Evolutionary conservation across 2,329 filamentous ascomycete species (phyloP).

Genomic region (Rhynchosporium agropyri): DNA sequence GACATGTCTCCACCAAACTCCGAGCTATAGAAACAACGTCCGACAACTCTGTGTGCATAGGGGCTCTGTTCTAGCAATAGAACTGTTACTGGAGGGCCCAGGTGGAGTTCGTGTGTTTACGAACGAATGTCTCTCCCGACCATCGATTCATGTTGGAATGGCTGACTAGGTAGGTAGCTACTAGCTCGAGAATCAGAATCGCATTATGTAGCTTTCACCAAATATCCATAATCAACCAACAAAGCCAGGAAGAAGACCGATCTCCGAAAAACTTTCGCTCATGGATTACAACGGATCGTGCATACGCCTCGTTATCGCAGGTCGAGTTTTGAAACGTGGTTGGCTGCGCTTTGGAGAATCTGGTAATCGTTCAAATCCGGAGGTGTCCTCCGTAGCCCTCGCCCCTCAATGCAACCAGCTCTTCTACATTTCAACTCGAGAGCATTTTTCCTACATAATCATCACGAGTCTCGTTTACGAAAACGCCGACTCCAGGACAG

Average conservation of each 20-base stretch:
- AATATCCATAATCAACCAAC: not conserved
- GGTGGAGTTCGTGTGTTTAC: not conserved
- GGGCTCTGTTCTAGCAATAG: not conserved
- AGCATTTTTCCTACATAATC: not conserved
- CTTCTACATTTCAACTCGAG: constrained; percentile 3
- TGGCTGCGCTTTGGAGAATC: not conserved
- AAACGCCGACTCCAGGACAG: not conserved
- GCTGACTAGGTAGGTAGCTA: too few relatives aligned
- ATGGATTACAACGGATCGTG: not conserved
- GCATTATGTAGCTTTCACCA: too few relatives aligned
- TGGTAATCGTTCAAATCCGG: constrained; percentile 6
- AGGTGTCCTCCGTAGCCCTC: constrained; percentile 19
- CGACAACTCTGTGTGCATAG: constrained; percentile 1
- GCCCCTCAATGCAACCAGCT: constrained; percentile 6
- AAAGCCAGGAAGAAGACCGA: not conserved
- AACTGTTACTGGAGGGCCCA: not conserved
- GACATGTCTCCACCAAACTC: constrained; percentile 22
- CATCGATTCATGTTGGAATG: too few relatives aligned
- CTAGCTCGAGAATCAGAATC: too few relatives aligned
- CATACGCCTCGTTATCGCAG: not conserved
- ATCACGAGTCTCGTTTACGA: not conserved
- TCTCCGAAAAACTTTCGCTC: not conserved
- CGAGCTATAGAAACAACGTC: constrained; percentile 19
- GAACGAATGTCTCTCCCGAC: too few relatives aligned
- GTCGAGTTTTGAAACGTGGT: not conserved